Evolutionary conservation across 2,329 filamentous ascomycete species (phyloP).

Genomic region (Plenodomus biglobosus): DNA sequence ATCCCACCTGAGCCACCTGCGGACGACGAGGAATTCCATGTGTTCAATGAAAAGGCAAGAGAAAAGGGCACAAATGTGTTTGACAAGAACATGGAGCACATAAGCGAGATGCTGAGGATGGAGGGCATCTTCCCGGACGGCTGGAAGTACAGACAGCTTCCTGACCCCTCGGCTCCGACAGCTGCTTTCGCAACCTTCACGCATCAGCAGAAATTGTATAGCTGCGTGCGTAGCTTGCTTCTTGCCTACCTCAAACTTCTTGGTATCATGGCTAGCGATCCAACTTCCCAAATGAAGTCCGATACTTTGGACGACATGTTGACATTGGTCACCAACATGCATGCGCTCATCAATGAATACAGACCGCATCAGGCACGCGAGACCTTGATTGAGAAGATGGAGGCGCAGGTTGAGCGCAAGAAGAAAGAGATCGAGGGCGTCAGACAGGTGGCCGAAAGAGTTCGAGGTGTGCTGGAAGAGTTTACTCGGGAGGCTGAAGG

Average conservation of each 20-base stretch:
- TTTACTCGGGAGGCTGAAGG: constrained; percentile 49
- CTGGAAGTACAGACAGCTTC: constrained; percentile 69
- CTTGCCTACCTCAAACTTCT: constrained; percentile 86
- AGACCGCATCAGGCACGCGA: constrained; percentile 90
- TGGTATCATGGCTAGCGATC: constrained; percentile 68
- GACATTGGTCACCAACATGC: constrained; percentile 85
- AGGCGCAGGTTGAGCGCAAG: constrained; percentile 74
- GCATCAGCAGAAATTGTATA: constrained; percentile 66
- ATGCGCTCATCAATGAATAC: constrained; percentile 92
- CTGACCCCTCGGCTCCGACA: constrained; percentile 47
- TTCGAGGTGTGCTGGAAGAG: constrained; percentile 70
- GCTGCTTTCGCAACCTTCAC: constrained; percentile 45
- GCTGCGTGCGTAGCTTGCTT: constrained; percentile 79
- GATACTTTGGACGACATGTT: constrained; percentile 77
- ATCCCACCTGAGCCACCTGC: constrained; percentile 77
- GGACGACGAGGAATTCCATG: constrained; percentile 65
- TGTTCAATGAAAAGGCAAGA: constrained; percentile 69
- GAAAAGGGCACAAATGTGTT: constrained; percentile 29
- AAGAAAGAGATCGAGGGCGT: constrained; percentile 72
- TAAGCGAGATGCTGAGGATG: constrained; percentile 28
- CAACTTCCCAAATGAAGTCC: constrained; percentile 63
- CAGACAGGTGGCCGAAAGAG: constrained; percentile 67
- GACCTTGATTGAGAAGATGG: constrained; percentile 83
- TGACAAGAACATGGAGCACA: constrained; percentile 26
- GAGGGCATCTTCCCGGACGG: constrained; percentile 62